Percentiles rank a stretch among this genome's conserved stretches.
These are phyloP conservation scores for Cicer bijugum DNA, from an alignment of 306 rosid species.

Conservation along the genomic window DNA sequence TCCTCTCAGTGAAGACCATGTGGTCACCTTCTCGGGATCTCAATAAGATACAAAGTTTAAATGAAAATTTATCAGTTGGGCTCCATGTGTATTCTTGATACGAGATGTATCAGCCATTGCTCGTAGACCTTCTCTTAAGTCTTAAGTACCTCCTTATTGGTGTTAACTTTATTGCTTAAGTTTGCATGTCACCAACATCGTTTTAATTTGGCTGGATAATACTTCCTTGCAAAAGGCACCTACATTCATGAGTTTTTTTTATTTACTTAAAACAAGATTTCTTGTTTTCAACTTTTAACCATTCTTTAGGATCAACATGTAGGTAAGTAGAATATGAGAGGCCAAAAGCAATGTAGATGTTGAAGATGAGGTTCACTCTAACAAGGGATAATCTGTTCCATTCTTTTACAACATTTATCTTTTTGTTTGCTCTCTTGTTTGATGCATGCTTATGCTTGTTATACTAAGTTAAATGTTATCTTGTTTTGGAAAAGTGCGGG, in stretches of 20 bases:
- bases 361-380: slow-evolving; percentile 73
- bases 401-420: slow-evolving; percentile 45
- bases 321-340: slow-evolving; percentile 75
- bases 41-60: slow-evolving; percentile 6
- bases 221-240: slow-evolving; percentile 1
- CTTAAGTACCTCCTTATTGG: slow-evolving; percentile 9
- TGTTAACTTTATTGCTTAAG: slow-evolving; percentile 25
- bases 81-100: slow-evolving; percentile 23
- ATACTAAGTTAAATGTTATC: slow-evolving; percentile 40
- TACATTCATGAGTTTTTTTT: neutral
- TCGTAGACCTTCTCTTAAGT: slow-evolving; percentile 20
- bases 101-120: slow-evolving; percentile 30
- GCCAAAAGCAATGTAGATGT: slow-evolving; percentile 68
- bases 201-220: slow-evolving; percentile 38
- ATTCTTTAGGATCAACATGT: slow-evolving; percentile 64
- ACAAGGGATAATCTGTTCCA: slow-evolving; percentile 57
- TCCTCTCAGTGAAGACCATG: slow-evolving; percentile 11
- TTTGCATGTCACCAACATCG: slow-evolving; percentile 30
- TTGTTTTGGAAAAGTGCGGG: slow-evolving; percentile 76
- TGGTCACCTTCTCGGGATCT: slow-evolving; percentile 19
- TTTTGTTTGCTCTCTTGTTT: slow-evolving; percentile 42
- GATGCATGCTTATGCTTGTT: slow-evolving; percentile 43
- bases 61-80: slow-evolving; percentile 24
- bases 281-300: slow-evolving; percentile 53
- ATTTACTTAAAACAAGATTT: slow-evolving; percentile 39